A percentile compares a stretch with the other conserved stretches of the same genome.
Conservation (phyloP, 2,329 filamentous ascomycete species). For the Botrytis pseudocinerea region DNA sequence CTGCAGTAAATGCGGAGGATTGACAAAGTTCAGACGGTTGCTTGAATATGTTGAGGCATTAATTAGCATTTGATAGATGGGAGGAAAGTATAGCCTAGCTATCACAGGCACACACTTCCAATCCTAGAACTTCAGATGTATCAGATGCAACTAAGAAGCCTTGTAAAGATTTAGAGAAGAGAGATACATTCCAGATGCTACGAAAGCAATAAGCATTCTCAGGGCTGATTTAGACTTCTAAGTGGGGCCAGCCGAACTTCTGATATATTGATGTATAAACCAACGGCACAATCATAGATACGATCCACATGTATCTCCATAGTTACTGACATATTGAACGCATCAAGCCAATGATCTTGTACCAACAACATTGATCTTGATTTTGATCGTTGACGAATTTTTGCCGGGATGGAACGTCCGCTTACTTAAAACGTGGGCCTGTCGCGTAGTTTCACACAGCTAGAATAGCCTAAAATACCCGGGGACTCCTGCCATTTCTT, state of each 20-base stretch:
- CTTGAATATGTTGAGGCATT: neutral
- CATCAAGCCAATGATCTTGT: neutral
- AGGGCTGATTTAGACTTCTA: constrained; percentile 1
- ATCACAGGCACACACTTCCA: too few species aligned
- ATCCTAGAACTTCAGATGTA: neutral
- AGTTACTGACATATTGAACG: neutral
- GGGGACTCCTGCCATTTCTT: neutral
- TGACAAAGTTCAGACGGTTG: neutral
- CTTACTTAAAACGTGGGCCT: neutral
- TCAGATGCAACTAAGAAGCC: neutral
- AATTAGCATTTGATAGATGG: neutral
- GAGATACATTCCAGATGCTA: neutral
- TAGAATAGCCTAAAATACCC: neutral
- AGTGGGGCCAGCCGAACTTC: neutral
- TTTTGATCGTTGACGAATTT: neutral
- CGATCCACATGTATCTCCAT: neutral
- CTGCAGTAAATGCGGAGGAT: neutral
- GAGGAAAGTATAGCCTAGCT: constrained; percentile 10
- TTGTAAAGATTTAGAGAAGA: neutral
- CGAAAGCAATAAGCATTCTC: neutral
- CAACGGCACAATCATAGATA: neutral
- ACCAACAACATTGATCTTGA: neutral
- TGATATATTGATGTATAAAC: neutral
- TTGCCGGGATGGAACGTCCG: neutral
- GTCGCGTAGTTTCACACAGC: neutral